Conservation (phyloP, 352 stramenopile genomes). For the Thalassiosira mediterranea region DNA sequence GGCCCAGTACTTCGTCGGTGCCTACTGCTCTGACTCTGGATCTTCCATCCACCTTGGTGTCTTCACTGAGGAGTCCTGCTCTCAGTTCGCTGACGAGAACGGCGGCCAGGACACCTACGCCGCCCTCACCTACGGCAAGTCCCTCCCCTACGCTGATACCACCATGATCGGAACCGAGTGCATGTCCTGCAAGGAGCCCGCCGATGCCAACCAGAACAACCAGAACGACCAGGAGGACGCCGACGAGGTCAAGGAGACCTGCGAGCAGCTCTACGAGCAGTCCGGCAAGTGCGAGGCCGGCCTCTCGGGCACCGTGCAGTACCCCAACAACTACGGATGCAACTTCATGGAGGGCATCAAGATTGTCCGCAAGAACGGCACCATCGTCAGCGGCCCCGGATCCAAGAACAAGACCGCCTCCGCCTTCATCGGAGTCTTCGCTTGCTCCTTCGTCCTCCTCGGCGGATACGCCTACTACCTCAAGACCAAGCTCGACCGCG, state of each 20-base stretch:
- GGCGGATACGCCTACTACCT: slow-evolving; percentile 75
- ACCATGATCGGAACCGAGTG: slow-evolving; percentile 72
- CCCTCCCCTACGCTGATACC: slow-evolving; percentile 63
- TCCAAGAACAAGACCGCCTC: slow-evolving; percentile 66
- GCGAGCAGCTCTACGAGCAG: slow-evolving; percentile 66
- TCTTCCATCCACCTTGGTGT: slow-evolving; percentile 72
- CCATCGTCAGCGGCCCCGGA: slow-evolving; percentile 51
- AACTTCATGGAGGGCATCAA: slow-evolving; percentile 82
- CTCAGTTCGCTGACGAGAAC: slow-evolving; percentile 61
- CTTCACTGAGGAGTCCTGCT: slow-evolving; percentile 80
- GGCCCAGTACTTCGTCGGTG: slow-evolving; percentile 71
- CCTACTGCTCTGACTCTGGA: slow-evolving; percentile 79
- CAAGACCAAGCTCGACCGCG: slow-evolving; percentile 77
- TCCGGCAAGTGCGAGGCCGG: slow-evolving; percentile 77
- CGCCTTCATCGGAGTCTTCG: slow-evolving; percentile 29
- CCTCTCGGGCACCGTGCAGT: slow-evolving; percentile 34
- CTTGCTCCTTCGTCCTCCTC: slow-evolving; percentile 10
- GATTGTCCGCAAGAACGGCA: slow-evolving; percentile 70
- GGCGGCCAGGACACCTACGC: slow-evolving; percentile 56
- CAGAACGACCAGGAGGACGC: slow-evolving; percentile 62
- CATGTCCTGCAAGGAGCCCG: slow-evolving; percentile 71
- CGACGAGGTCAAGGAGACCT: slow-evolving; percentile 71
- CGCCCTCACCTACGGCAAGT: slow-evolving; percentile 47
- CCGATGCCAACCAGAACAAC: slow-evolving; percentile 64
- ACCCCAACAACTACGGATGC: slow-evolving; percentile 71